Conservation (phyloP, 257 asterid species). For the Penstemon newberryi region DNA sequence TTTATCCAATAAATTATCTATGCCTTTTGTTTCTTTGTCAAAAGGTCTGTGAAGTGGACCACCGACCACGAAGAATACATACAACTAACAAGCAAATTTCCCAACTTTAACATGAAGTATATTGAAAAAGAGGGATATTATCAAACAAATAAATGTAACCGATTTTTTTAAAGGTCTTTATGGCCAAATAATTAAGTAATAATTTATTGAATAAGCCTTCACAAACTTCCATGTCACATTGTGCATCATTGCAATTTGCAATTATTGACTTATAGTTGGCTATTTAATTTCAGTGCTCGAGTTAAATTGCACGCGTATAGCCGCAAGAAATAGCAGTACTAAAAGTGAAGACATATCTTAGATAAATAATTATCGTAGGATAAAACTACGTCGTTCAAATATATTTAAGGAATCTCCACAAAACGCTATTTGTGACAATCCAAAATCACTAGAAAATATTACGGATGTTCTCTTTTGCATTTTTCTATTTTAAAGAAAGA, state of each 20-base stretch:
- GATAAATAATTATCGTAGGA: not conserved
- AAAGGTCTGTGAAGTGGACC: not conserved
- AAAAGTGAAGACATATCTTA: constrained; percentile 3
- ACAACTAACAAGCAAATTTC: not conserved
- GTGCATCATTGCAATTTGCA: not conserved
- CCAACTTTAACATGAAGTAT: too few relatives aligned
- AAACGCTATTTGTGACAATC: too few relatives aligned
- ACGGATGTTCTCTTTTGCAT: too few relatives aligned
- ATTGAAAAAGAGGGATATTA: too few relatives aligned
- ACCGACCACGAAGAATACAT: too few relatives aligned
- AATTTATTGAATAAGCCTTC: not conserved
- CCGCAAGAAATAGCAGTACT: not conserved
- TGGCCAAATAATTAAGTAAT: constrained; percentile 10
- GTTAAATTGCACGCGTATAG: constrained; percentile 36
- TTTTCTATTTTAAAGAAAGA: too few relatives aligned
- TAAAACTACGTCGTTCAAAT: not conserved
- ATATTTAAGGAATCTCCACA: not conserved
- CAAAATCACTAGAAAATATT: too few relatives aligned
- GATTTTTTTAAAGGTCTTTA: not conserved
- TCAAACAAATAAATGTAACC: not conserved
- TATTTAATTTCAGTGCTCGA: constrained; percentile 3
- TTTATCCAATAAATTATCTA: too few relatives aligned
- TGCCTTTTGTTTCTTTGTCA: not conserved
- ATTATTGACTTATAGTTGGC: not conserved
- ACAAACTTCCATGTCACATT: not conserved